phyloP scores from a whole-genome alignment of 495 filamentous ascomycete species.

The Aspergillus coremiiformis region DNA sequence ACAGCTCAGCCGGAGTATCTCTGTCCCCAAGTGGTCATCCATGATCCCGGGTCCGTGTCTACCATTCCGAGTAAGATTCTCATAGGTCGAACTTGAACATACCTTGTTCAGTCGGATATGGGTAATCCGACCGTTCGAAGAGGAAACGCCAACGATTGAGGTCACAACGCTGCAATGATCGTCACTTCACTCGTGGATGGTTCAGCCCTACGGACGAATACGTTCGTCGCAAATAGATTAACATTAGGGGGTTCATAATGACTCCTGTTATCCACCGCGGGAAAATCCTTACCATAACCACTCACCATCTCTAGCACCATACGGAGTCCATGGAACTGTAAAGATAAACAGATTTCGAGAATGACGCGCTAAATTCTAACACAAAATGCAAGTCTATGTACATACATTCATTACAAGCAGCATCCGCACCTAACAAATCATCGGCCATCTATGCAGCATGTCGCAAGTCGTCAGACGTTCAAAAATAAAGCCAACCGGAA shows the following conservation, averaged over 20 bases:
- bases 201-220: not conserved
- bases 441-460: not conserved
- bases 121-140: conserved; percentile 9
- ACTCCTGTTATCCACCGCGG: not conserved
- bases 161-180: conserved; percentile 6
- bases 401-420: not conserved
- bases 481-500: not conserved
- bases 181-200: not conserved
- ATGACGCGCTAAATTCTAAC: too few relatives aligned
- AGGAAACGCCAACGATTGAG: conserved; percentile 62
- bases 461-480: not conserved
- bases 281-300: not conserved
- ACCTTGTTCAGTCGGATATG: conserved; percentile 9
- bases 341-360: too few relatives aligned
- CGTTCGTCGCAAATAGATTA: not conserved
- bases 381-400: too few relatives aligned
- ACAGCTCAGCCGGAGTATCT: too few relatives aligned
- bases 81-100: too few relatives aligned
- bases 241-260: not conserved
- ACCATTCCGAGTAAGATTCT: too few relatives aligned
- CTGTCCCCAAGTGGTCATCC: too few relatives aligned
- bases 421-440: not conserved
- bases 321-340: too few relatives aligned
- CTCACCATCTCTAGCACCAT: not conserved
- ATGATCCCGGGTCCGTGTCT: too few relatives aligned